Base-by-base conservation (phyloP, 2,329 filamentous ascomycete species). In the Raffaelea deltoideospora region DNA sequence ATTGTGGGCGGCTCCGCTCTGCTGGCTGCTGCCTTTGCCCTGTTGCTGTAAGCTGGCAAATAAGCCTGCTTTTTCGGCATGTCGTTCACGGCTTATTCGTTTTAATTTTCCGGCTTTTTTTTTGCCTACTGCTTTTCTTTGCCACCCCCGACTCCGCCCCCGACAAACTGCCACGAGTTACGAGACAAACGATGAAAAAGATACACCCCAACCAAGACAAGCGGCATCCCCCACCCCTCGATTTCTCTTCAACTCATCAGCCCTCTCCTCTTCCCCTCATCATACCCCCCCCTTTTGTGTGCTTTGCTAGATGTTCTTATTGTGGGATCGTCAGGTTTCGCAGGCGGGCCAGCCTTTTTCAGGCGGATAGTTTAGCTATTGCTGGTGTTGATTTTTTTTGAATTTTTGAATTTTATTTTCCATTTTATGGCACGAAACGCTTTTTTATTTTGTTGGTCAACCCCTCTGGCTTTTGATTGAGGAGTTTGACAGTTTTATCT, bases 21-120 rank as follows among this genome's bases (percentile, higher is more conserved):
- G 17, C 49, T 48, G 3, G 52, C 46, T 15, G 47, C 41, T 18
- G 51, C 56, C 42, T 64, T 47, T 31, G 41, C 42, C 5, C 31
- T 45, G 19, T 30, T 45, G 32, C 40, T 48, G 38, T 48, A 48
- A 41, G 37, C 10, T 15, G 23, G 17, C 9, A 9, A 5, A n/a
- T n/a, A n/a, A n/a, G n/a, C n/a, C n/a, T n/a, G n/a, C n/a, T n/a
- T n/a, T n/a, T n/a, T n/a, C n/a, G n/a, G n/a, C n/a, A n/a, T 27
- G 24, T 27, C 14, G 24, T 27, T 27, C 24, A 27, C 24, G 9
- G 24, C 14, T 14, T 27, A 27, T 27, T 27, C 24, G 14, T 27
- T 27, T 14, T 27, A 27, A 9, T 27, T 27, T 14, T 14, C 14
- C 14, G 9, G 9, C 24, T 27, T 14, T 27, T 27, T 15, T 10